Percentiles rank a stretch among this genome's conserved stretches.
Conservation (phyloP, 257 asterid genomes). For the Jasminum sambac region DNA sequence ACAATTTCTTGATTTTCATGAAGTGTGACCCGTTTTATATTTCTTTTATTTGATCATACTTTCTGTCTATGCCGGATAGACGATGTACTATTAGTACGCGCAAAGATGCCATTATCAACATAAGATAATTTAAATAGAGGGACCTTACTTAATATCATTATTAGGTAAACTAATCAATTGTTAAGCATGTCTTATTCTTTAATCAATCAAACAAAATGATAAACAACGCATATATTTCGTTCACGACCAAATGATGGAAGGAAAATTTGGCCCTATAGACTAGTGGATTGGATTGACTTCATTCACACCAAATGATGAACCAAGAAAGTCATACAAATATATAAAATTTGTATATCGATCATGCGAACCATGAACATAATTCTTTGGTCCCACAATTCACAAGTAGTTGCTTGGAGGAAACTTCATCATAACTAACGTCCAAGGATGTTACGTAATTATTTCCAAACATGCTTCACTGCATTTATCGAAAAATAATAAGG, state of each 20-base stretch:
- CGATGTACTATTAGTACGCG: too few relatives aligned
- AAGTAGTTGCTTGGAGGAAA: not conserved
- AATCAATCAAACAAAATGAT: not conserved
- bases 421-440: constrained; percentile 5
- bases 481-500: too few relatives aligned
- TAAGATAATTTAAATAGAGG: not conserved
- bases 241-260: constrained; percentile 26
- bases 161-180: constrained; percentile 23
- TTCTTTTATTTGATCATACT: not conserved
- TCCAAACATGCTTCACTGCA: too few relatives aligned
- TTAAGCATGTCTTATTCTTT: not conserved
- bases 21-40: not conserved
- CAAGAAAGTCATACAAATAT: not conserved
- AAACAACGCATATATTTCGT: constrained; percentile 11
- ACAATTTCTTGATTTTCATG: not conserved
- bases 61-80: too few relatives aligned
- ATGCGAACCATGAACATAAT: constrained; percentile 16
- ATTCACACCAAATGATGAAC: constrained; percentile 21
- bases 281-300: constrained; percentile 28
- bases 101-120: not conserved
- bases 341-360: not conserved
- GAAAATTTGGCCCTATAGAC: constrained; percentile 22
- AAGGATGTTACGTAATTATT: not conserved
- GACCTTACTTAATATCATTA: constrained; percentile 8
- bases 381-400: constrained; percentile 11